Evolutionary conservation across 345 rosid species (phyloP), one percentile per base, ranked within the genome.

Genomic region (Mallotus nudiflorus): DNA sequence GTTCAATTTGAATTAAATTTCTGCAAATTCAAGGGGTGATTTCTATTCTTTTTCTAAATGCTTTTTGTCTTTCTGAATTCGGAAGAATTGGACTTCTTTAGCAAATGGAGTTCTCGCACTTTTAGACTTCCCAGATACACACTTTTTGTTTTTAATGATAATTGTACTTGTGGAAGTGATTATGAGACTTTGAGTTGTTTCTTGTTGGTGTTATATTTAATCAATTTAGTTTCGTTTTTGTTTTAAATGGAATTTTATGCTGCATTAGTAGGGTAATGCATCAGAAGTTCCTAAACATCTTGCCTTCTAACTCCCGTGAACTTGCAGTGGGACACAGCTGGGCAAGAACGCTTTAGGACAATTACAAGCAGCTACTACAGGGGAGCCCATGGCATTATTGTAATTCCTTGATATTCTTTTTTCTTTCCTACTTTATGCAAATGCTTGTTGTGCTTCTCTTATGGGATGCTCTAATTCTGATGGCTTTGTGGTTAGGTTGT

Each of bases 401-500:
- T 77, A 70, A 50, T 68, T 55, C 65, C 6, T 3, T 8, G 27
- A 14, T 49, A 15, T 53, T 29, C 28, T 46, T 15, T 35, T 53
- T 65, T 12, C 14, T 59, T 4, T 24, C 19, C 12, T 49, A 24
- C 63, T 4, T 15, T 31, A 39, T 44, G 8, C 2, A 4, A 20
- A 33, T n/a, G 29, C 29, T 20, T 8, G 31, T 28, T 37, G 18
- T 68, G 29, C 62, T 57, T 67, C 16, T 56, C 8, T 53, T 56
- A 29, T 8, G 18, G 31, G 22, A 1, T 19, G 40, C 15, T 62
- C 73, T 72, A 1, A 62, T 56, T 45, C 28, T 25, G 24, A 19
- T 60, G 48, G 52, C 57, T 29, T 63, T 7, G 51, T 60, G 73
- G 33, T 13, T 77, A 89, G 96, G 82, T 89, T 79, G 96, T 89